phyloP scores from a whole-genome alignment of 2,329 filamentous ascomycete species.

The Colletotrichum chrysophilum region DNA sequence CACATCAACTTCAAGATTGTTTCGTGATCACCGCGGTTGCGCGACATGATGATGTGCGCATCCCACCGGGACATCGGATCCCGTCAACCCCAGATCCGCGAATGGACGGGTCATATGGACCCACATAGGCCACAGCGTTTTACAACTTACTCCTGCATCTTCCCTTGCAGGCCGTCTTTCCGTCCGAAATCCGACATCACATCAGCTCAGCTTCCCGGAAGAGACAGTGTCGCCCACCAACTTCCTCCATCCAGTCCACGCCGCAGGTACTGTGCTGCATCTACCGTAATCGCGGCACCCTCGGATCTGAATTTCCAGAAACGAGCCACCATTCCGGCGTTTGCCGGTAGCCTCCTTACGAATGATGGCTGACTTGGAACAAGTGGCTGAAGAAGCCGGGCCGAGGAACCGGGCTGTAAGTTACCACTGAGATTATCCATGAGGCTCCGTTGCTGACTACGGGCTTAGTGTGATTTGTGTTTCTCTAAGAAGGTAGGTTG shows the following conservation, averaged over 20 bases:
- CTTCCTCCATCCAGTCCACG: neutral
- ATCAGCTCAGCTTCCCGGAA: neutral
- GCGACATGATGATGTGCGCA: neutral
- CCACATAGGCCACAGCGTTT: neutral
- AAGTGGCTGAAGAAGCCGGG: neutral
- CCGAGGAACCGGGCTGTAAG: neutral
- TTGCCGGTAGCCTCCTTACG: neutral
- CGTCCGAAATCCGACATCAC: neutral
- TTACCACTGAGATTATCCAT: neutral
- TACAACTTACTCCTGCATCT: neutral
- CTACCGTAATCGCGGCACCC: neutral
- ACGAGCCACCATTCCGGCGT: neutral
- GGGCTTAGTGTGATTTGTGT: neutral
- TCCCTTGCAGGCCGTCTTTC: neutral
- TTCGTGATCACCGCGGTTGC: neutral
- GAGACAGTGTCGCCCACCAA: neutral
- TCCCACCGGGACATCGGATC: neutral
- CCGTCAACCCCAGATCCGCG: neutral
- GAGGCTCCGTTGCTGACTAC: neutral
- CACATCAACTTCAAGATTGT: neutral
- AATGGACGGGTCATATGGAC: neutral
- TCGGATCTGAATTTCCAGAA: neutral
- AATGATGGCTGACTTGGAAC: neutral
- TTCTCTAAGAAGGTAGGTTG: neutral
- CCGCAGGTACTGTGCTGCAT: neutral